Evolutionary conservation across 371 early-diverging fungal genomes (phyloP).

Genomic region (Saksenaea vasiformis): DNA sequence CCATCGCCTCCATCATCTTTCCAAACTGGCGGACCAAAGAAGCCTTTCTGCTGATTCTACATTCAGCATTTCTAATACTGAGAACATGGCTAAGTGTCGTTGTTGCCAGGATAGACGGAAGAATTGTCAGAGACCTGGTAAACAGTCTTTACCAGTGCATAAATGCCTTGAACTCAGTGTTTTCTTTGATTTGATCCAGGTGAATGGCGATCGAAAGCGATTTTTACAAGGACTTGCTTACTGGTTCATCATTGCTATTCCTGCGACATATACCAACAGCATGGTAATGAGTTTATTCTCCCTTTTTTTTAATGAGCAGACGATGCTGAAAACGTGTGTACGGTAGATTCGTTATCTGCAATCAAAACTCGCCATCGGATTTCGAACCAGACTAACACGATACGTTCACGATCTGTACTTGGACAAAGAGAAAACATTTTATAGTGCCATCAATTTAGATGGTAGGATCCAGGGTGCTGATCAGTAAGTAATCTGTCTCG

Average conservation of each 20-base stretch:
- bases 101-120: conserved; percentile 92
- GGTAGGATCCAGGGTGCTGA: conserved; percentile 85
- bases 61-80: conserved; percentile 85
- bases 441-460: conserved; percentile 83
- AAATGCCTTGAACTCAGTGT: neutral
- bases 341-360: conserved; percentile 81
- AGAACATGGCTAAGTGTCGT: conserved; percentile 92
- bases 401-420: conserved; percentile 83
- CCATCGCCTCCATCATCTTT: conserved; percentile 73
- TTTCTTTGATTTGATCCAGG: conserved; percentile 19
- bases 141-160: neutral
- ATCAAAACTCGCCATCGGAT: conserved; percentile 88
- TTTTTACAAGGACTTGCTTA: conserved; percentile 63
- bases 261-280: conserved; percentile 97
- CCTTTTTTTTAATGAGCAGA: neutral
- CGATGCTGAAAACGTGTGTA: neutral
- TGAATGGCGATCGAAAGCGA: conserved; percentile 38
- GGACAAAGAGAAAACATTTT: conserved; percentile 75
- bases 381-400: conserved; percentile 81
- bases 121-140: conserved; percentile 91
- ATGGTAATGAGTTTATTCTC: conserved; percentile 65
- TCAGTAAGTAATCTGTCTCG: conserved; percentile 62
- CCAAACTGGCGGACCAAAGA: conserved; percentile 79
- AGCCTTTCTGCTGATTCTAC: conserved; percentile 74
- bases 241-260: conserved; percentile 96